Base-by-base conservation (phyloP, 768 basidiomycete species). In the Harrya chromipes region DNA sequence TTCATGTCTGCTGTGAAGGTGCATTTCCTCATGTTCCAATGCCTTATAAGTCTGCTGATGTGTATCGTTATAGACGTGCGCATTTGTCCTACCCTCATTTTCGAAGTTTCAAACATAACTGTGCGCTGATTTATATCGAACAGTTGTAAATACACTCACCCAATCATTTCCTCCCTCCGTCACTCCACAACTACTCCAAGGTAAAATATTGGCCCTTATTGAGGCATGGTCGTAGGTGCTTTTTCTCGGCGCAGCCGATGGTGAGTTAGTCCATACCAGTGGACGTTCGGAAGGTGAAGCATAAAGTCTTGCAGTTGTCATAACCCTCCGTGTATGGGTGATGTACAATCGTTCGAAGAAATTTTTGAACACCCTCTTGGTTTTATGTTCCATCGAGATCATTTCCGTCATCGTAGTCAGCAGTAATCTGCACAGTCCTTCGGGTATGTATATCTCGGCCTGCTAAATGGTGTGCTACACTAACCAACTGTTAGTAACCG, bases 1-100 rank as follows among this genome's bases (percentile, higher is more conserved):
- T 49, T 56, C 23, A 3, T 56, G 24, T 47, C 55, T 43, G 52
- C 37, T 17, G 26, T 21, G 19, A 40, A 43, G 41, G 55, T 55
- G 14, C 33, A 48, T 24, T 31, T 35, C 20, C 13, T 21, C n/a
- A 4, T 9, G 2, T 12, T 2, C 7, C 19, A 8, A 13, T 31
- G 14, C 9, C n/a, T 11, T 13, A 14, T 14, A 8, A 31, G 6
- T n/a, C n/a, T 19, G 20, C 31, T 47, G 4, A 41, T 39, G 9
- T 19, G 17, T 23, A 6, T 21, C 20, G 10, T 31, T 14, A 26
- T 20, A 50, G 49, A 13, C 36, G 49, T 50, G 29, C 13, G 43
- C 24, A 26, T 8, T 40, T 10, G 7, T n/a, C 14, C 19, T 42
- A 19, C 12, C 16, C 17, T 38, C 16, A 11, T 3, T 46, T 14